A percentile compares a stretch with the other conserved stretches of the same genome.
phyloP scores from a whole-genome alignment of 495 filamentous ascomycete genomes.

The Xanthoparmelia taractica region DNA sequence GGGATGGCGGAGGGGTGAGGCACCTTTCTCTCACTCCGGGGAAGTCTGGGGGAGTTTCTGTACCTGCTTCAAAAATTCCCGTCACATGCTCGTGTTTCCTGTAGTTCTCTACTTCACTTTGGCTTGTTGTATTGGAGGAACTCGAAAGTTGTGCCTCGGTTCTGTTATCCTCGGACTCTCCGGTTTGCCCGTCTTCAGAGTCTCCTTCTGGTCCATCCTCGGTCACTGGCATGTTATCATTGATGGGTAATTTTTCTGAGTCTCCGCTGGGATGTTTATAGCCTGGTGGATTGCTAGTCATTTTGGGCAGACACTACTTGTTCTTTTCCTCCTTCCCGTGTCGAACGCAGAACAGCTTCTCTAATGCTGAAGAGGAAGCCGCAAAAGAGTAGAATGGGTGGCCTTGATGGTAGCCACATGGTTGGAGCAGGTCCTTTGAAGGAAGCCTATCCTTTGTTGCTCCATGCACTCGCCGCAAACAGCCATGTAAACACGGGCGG shows the following conservation, averaged over 20 bases:
- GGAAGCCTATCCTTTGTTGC: neutral
- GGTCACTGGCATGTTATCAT: neutral
- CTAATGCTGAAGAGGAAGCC: neutral
- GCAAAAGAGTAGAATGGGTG: neutral
- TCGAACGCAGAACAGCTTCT: neutral
- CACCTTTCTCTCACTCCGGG: neutral
- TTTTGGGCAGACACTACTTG: neutral
- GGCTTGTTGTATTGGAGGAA: neutral
- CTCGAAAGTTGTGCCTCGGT: neutral
- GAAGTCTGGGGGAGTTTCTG: neutral
- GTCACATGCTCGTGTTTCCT: neutral
- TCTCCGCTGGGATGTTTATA: neutral
- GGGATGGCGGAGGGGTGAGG: neutral
- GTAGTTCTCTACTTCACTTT: neutral
- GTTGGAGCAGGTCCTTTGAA: neutral
- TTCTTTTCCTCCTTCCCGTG: neutral
- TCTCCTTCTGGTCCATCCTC: neutral
- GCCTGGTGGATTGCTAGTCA: neutral
- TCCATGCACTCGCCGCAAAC: neutral
- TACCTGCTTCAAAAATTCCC: neutral
- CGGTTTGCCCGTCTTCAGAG: neutral
- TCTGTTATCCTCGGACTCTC: neutral
- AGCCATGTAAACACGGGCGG: neutral
- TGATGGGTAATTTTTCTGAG: neutral
- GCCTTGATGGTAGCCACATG: neutral